Evolutionary conservation across 129 eudicot genomes (phyloP), one percentile per base, ranked within the genome.

Genomic region (Chrysanthemum seticuspe): DNA sequence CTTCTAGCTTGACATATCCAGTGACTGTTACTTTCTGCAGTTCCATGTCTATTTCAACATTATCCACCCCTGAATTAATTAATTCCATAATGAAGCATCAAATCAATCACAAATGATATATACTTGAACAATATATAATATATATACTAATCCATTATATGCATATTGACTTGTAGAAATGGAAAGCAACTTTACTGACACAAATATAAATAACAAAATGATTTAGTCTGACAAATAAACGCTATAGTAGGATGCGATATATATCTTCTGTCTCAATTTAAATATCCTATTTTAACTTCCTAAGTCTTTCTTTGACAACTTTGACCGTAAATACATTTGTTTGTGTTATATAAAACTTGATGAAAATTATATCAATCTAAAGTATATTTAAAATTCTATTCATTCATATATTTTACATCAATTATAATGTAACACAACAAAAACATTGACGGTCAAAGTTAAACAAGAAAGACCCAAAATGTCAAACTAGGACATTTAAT

Each of bases 1-100:
- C 79, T 45, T 83, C 66, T 48, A 78, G 85, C 15, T 85, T 79
- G 4, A 57, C 81, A 56, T 78, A 77, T 18, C 95, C 88, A 13
- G 81, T 88, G 25, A 85, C 91, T 10, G 86, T 88, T 56, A 88
- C 88, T 54, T 85, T 85, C 34, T 88, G 95, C 80, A 75, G 76
- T 60, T 54, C 48, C 91, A 88, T 83, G 67, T 88, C 95, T 56
- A 88, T 83, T 14, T 88, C 90, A 4, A 88, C 70, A 66, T 50
- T 82, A 31, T 85, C 63, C 60, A 88, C 85, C 60, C 95, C 95
- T 85, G 74, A 23, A 23, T 23, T 23, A 40, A 21, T 15, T 49
- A 49, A 49, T 49, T 49, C 53, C 53, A 49, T 6, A 49, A 49
- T 6, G 53, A 49, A 55, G 18, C 18, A 58, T 8, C 27, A 58